Percentiles rank a stretch among this genome's conserved stretches.
These are phyloP conservation scores for Scedosporium aurantiacum DNA, from an alignment of 2,329 filamentous ascomycete species.

Conservation along the genomic window DNA sequence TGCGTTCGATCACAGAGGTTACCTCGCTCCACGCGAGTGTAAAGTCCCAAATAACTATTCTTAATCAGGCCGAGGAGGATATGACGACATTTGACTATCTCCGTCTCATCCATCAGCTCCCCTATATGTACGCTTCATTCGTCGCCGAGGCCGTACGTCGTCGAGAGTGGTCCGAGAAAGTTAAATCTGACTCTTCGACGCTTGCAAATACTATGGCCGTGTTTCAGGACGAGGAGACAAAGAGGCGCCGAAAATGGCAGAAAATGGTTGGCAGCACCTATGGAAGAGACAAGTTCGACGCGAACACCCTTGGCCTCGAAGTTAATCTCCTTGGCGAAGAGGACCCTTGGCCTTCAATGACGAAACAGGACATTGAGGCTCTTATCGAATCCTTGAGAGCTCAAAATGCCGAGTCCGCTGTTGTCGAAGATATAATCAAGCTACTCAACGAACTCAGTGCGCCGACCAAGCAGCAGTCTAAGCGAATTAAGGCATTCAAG, in stretches of 20 bases:
- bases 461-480: slow-evolving; percentile 77
- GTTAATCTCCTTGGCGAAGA: slow-evolving; percentile 75
- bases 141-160: slow-evolving; percentile 76
- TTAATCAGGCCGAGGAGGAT: slow-evolving; percentile 66
- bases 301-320: slow-evolving; percentile 65
- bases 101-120: slow-evolving; percentile 69
- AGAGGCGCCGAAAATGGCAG: slow-evolving; percentile 80
- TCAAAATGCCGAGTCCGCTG: slow-evolving; percentile 52
- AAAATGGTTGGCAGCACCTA: slow-evolving; percentile 71
- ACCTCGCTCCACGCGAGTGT: slow-evolving; percentile 64
- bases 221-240: slow-evolving; percentile 86
- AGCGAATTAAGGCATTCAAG: slow-evolving; percentile 86
- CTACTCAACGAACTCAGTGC: slow-evolving; percentile 68
- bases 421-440: slow-evolving; percentile 63
- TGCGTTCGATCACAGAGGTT: slow-evolving; percentile 72
- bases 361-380: slow-evolving; percentile 63
- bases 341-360: slow-evolving; percentile 67
- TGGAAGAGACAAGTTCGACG: slow-evolving; percentile 53
- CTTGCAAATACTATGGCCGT: slow-evolving; percentile 87
- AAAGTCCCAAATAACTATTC: slow-evolving; percentile 57
- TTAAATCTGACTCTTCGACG: slow-evolving; percentile 75
- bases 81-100: slow-evolving; percentile 73
- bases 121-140: slow-evolving; percentile 82
- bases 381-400: slow-evolving; percentile 58
- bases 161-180: slow-evolving; percentile 84